Evolutionary conservation across 768 basidiomycete genomes (phyloP), one percentile per base, ranked within the genome.

Genomic region (Russula vinacea): DNA sequence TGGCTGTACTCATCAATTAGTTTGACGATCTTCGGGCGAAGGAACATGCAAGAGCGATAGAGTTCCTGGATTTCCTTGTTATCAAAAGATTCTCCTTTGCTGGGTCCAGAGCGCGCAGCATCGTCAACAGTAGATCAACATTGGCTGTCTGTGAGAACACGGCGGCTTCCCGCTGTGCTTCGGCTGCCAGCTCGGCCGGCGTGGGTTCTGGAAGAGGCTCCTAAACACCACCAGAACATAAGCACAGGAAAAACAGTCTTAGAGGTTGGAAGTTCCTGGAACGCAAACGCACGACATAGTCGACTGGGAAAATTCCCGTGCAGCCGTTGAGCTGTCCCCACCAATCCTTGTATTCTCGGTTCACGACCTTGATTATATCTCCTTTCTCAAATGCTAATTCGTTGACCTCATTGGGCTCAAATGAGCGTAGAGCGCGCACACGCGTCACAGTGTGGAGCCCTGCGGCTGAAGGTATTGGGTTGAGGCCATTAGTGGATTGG

Each of bases 1-100:
- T 96, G 94, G 70, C 89, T 94, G 72, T 98, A 98, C 78, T 94
- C 96, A 73, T 97, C 94, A 67, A 98, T 97, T 58, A 98, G 76
- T 71, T 94, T 94, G 66, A 97, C 94, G 67, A 98, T 96, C 80
- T 94, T 95, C 8, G 94, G 94, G 51, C 95, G 82, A 45, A 97
- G 76, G 4, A 87, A 82, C 87, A 98, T 94, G 70, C 89, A 88
- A 26, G 87, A 85, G 49, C 94, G 84, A 75, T 98, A 98, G 56
- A 98, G 74, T 74, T 97, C 94, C 88, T 95, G 76, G 3, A 69
- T 69, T 47, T 69, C 68, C 33, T 69, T 66, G 37, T 69, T 64
- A 22, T 69, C 68, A 14, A 66, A 29, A 67, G 45, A 42, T 14
- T 64, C 59, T 69, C 58, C 35, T 69, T 58, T 29, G 47, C 52